Evolutionary conservation across 1,284 basidiomycete genomes (phyloP), one percentile per base, ranked within the genome.

Genomic region (Meira nashicola): DNA sequence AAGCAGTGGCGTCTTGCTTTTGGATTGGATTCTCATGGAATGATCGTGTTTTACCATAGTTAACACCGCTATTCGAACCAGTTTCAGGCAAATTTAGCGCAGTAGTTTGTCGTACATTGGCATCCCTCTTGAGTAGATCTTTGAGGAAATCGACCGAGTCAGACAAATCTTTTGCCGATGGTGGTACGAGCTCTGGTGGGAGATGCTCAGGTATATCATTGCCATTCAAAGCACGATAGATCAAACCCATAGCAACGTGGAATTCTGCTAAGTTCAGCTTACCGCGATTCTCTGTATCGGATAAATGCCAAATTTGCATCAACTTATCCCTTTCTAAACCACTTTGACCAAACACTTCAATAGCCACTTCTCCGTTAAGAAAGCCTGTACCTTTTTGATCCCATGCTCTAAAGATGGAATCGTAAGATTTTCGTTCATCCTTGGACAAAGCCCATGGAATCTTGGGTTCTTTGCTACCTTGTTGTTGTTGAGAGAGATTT

Each of bases 161-260:
- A 77, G 89, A 90, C 41, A 98, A 87, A 78, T 96, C 92, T 39
- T 88, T 85, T 60, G 90, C 86, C 0, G 94, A 98, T 0, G 93
- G 90, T 0, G 94, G 95, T 4, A 93, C 83, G 50, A 99, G 86
- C 80, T 98, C 95, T 7, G 86, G 80, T 1, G 94, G 94, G 0
- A 97, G 85, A 55, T 84, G 82, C 40, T 90, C 87, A 0, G 95
- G 95, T 48, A 98, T 85, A 2, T 87, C 85, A 79, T 92, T 94
- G 9, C 95, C 94, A 77, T 95, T 96, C 47, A 69, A 64, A 15
- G 63, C 66, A 73, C 94, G 87, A 80, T 94, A 97, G 77, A 98
- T 96, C 58, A 98, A 83, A 61, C 90, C 93, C 94, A 99, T 99
- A 1, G 94, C 95, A 57, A 97, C 90, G 78, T 98, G 92, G 79